Evolutionary conservation across 352 stramenopile species (phyloP).

Genomic region (Phytophthora ramorum): DNA sequence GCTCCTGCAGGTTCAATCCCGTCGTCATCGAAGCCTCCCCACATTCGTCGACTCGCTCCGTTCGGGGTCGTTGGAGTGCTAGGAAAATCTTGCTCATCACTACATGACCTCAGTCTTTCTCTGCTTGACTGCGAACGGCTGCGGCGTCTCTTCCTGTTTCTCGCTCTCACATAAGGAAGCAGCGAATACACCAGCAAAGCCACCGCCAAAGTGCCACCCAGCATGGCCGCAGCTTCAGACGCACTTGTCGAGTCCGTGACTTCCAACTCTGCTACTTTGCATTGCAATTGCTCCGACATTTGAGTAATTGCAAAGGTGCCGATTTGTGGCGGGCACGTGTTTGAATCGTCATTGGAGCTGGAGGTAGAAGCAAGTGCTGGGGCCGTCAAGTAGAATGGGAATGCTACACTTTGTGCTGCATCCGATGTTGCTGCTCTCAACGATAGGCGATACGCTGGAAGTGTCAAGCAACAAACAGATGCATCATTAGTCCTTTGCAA

Average conservation of each 20-base stretch:
- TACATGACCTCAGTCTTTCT: slow-evolving; percentile 7
- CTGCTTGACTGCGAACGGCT: slow-evolving; percentile 20
- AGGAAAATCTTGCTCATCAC: slow-evolving; percentile 8
- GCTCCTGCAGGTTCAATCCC: slow-evolving; percentile 27
- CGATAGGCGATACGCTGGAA: slow-evolving; percentile 29
- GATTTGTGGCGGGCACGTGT: slow-evolving; percentile 32
- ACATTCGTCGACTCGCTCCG: slow-evolving; percentile 25
- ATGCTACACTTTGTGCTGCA: slow-evolving; percentile 13
- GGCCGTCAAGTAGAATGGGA: slow-evolving; percentile 29
- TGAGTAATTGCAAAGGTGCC: slow-evolving; percentile 24
- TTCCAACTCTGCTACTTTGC: slow-evolving; percentile 5
- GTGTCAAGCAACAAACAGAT: neutral
- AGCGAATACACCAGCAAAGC: slow-evolving; percentile 39
- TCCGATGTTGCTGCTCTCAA: slow-evolving; percentile 16
- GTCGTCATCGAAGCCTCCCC: slow-evolving; percentile 17
- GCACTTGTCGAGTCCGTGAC: slow-evolving; percentile 14
- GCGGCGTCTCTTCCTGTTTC: slow-evolving; percentile 17
- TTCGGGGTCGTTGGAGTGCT: slow-evolving; percentile 23
- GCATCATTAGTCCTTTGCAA: neutral
- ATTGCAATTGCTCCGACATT: slow-evolving; percentile 18
- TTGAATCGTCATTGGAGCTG: slow-evolving; percentile 13
- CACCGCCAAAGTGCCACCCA: slow-evolving; percentile 35
- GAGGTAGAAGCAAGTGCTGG: slow-evolving; percentile 6
- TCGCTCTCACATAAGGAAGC: slow-evolving; percentile 31
- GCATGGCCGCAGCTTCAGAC: slow-evolving; percentile 28